A percentile compares a stretch with the other conserved stretches of the same genome.
Conservation (phyloP, 2,329 filamentous ascomycete species). For the Cytospora leucostoma region DNA sequence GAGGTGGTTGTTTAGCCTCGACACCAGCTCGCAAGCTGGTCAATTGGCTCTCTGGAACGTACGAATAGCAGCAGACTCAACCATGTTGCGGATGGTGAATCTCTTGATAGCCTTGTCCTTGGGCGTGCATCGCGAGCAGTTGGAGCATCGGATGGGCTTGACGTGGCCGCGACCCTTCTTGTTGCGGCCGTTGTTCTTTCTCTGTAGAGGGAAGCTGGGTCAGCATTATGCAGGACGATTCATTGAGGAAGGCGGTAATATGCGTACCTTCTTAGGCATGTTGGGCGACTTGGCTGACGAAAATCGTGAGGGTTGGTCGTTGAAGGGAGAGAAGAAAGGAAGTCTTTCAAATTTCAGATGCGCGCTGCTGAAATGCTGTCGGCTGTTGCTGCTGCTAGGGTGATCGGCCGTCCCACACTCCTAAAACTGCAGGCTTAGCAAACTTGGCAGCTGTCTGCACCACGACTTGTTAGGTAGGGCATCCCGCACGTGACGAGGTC, state of each 20-base stretch:
- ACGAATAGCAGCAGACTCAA: slow-evolving; percentile 99
- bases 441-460: neutral
- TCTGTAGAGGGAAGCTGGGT: slow-evolving; percentile 28
- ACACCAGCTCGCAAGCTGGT: neutral
- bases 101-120: slow-evolving; percentile 99
- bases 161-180: slow-evolving; percentile 99
- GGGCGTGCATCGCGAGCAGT: slow-evolving; percentile 82
- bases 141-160: slow-evolving; percentile 89
- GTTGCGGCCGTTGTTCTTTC: slow-evolving; percentile 79
- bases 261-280: slow-evolving; percentile 69
- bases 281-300: slow-evolving; percentile 52
- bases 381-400: neutral
- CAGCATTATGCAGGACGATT: neutral
- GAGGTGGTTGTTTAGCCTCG: slow-evolving; percentile 7
- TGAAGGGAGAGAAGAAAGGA: slow-evolving; percentile 1
- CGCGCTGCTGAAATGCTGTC: neutral
- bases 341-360: slow-evolving; percentile 12
- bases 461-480: neutral
- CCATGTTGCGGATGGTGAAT: slow-evolving; percentile 99
- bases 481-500: neutral
- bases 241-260: neutral
- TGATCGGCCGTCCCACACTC: slow-evolving; percentile 5
- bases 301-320: slow-evolving; percentile 37
- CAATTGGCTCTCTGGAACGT: slow-evolving; percentile 50
- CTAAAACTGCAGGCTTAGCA: neutral